Percentiles rank a stretch among this genome's conserved stretches.
Conservation (phyloP, 2,329 filamentous ascomycete genomes). For the Beauveria pseudobassiana region DNA sequence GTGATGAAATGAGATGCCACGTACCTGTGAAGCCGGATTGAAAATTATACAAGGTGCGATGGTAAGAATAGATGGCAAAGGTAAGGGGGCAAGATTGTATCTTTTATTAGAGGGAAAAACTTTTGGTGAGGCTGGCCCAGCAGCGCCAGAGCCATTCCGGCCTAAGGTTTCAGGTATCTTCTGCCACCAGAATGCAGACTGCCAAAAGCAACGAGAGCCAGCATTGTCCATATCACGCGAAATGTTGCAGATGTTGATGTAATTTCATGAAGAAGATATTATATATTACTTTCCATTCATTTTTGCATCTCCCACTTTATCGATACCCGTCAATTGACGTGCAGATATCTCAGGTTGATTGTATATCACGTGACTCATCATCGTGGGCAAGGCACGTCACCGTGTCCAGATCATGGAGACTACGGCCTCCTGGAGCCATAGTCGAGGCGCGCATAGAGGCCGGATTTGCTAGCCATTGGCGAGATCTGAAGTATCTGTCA, state of each 20-base stretch:
- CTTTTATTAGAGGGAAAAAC: slow-evolving; percentile 18
- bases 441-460: not conserved
- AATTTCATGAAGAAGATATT: not conserved
- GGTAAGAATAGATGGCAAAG: not conserved
- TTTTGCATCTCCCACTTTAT: no score
- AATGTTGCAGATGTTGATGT: not conserved
- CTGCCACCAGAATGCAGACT: not conserved
- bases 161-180: slow-evolving; percentile 29
- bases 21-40: not conserved
- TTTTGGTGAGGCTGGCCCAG: slow-evolving; percentile 18
- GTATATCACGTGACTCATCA: slow-evolving; percentile 4
- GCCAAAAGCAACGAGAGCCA: not conserved
- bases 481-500: not conserved
- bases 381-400: slow-evolving; percentile 6
- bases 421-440: slow-evolving; percentile 4
- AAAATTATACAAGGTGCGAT: slow-evolving; percentile 7
- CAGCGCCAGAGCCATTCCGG: slow-evolving; percentile 16
- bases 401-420: slow-evolving; percentile 10
- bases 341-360: not conserved
- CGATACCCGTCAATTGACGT: not conserved
- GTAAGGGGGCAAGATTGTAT: slow-evolving; percentile 16
- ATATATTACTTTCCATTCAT: not conserved
- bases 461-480: slow-evolving; percentile 1
- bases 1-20: not conserved
- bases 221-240: not conserved